Percentiles rank a stretch among this genome's conserved stretches.
Evolutionary conservation across 169 alveolate species (phyloP).

Genomic region (Plasmodium vivax): DNA sequence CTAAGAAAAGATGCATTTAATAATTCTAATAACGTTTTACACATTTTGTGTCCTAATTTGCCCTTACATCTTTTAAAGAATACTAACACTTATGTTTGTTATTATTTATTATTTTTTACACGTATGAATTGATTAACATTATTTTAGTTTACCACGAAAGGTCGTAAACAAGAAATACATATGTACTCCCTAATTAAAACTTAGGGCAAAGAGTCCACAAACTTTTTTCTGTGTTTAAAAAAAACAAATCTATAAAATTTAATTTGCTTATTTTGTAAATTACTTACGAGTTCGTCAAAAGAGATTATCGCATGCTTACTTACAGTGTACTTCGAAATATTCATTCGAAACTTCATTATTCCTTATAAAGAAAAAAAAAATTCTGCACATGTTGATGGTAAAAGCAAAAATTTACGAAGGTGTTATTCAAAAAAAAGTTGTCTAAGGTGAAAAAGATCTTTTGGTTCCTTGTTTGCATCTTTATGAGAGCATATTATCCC

Average conservation of each 20-base stretch:
- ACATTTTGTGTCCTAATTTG: neutral
- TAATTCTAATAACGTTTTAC: neutral
- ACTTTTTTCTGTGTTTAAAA: neutral
- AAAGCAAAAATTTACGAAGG: neutral
- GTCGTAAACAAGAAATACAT: neutral
- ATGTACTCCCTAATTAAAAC: neutral
- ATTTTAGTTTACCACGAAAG: neutral
- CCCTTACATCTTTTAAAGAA: neutral
- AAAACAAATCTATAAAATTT: neutral
- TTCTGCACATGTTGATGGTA: neutral
- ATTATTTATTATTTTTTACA: neutral
- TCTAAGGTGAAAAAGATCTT: neutral
- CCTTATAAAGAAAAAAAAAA: neutral
- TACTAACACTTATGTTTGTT: neutral
- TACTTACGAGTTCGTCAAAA: neutral
- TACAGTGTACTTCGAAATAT: neutral
- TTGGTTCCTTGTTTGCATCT: neutral
- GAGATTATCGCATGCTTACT: neutral
- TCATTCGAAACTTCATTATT: neutral
- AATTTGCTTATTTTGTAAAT: neutral
- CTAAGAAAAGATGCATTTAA: neutral
- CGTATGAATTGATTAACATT: neutral
- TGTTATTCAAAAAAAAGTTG: neutral
- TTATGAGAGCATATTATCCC: neutral
- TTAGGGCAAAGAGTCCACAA: neutral